Percentiles rank a stretch among this genome's conserved stretches.
Evolutionary conservation across 495 filamentous ascomycete species (phyloP).

Genomic region (Tuber umbilicatum): DNA sequence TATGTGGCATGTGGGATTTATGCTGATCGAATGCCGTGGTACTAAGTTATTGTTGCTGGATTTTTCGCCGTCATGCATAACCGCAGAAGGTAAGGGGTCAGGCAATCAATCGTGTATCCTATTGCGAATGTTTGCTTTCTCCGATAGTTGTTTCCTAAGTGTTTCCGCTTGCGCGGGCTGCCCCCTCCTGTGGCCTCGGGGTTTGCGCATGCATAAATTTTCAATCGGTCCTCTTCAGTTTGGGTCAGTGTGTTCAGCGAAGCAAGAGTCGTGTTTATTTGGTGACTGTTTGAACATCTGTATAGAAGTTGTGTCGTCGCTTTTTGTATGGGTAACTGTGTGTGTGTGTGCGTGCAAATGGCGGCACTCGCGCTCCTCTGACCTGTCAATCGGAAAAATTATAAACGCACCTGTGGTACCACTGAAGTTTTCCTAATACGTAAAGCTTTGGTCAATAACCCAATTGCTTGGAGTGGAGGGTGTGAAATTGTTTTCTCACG

Average conservation of each 20-base stretch:
- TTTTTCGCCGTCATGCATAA: not conserved
- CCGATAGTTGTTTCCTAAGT: not conserved
- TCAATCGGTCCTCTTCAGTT: not conserved
- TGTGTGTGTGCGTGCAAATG: not conserved
- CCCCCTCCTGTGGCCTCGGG: not conserved
- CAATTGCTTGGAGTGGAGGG: not conserved
- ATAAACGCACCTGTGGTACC: not conserved
- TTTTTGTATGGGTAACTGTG: not conserved
- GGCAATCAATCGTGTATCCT: conserved; percentile 1
- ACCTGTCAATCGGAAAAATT: not conserved
- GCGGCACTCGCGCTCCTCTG: not conserved
- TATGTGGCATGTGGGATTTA: not conserved
- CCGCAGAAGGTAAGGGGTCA: not conserved
- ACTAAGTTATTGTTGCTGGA: not conserved
- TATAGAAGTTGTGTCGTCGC: not conserved
- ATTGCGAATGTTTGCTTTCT: not conserved
- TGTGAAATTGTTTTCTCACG: not conserved
- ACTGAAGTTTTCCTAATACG: not conserved
- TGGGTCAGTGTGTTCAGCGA: not conserved
- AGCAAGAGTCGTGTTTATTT: not conserved
- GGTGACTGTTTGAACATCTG: not conserved
- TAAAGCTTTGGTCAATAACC: not conserved
- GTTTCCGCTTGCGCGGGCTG: not conserved
- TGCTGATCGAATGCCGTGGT: not conserved
- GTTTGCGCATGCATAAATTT: not conserved